phyloP scores from a whole-genome alignment of 495 filamentous ascomycete species.

The Trichoderma reesei region DNA sequence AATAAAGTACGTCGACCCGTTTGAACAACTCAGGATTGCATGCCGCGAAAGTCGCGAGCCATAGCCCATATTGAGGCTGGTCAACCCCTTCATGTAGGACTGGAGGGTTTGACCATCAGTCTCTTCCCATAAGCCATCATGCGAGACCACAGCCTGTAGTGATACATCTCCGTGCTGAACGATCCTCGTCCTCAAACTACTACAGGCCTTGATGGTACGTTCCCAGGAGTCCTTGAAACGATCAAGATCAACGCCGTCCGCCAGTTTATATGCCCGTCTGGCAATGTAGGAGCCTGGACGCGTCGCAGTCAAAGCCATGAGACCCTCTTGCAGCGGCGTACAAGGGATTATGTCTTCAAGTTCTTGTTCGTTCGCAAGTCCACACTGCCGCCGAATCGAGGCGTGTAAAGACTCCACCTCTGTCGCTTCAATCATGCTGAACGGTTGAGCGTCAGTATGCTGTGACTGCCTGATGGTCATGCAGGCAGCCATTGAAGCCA shows the following conservation, averaged over 20 bases:
- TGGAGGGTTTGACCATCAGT: neutral
- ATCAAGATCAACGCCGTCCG: neutral
- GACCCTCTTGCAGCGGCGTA: slow-evolving; percentile 14
- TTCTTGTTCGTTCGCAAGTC: neutral
- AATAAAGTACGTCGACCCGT: neutral
- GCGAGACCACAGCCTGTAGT: neutral
- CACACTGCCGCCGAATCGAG: neutral
- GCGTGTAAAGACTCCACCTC: neutral
- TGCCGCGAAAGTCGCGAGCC: neutral
- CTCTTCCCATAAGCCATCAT: neutral
- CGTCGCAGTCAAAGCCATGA: slow-evolving; percentile 30
- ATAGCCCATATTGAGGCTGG: neutral
- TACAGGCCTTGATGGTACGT: neutral
- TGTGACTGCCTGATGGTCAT: neutral
- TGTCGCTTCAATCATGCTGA: neutral
- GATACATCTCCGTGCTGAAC: neutral
- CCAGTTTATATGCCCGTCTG: neutral
- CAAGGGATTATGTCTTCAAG: neutral
- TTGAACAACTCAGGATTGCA: neutral
- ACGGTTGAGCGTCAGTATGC: neutral
- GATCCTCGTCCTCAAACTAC: neutral
- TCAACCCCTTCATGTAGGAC: neutral
- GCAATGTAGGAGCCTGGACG: slow-evolving; percentile 6
- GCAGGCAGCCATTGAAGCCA: slow-evolving; percentile 2
- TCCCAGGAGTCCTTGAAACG: slow-evolving; percentile 1